A percentile compares a stretch with the other conserved stretches of the same genome.
These are phyloP conservation scores for Chiua virens DNA, from an alignment of 768 basidiomycete genomes.

Conservation along the genomic window DNA sequence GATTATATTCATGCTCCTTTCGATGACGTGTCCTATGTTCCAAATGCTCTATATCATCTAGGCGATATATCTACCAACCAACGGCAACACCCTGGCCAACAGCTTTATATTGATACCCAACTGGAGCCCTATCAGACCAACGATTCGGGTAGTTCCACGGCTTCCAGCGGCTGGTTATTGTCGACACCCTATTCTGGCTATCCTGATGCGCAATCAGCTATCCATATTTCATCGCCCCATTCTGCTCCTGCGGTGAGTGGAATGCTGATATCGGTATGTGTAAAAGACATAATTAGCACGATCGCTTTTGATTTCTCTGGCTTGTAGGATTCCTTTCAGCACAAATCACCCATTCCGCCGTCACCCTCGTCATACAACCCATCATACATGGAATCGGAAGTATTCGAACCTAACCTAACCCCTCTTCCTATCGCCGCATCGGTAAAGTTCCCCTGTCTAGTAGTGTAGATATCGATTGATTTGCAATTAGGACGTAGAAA, in stretches of 20 bases:
- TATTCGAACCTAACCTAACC: not conserved
- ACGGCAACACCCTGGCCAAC: slow-evolving; percentile 6
- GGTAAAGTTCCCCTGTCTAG: slow-evolving; percentile 9
- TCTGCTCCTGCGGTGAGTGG: slow-evolving; percentile 6
- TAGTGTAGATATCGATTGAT: not conserved
- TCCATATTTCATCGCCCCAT: slow-evolving; percentile 8
- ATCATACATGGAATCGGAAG: not conserved
- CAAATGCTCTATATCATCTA: not conserved
- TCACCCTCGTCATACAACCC: slow-evolving; percentile 14
- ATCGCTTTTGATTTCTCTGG: not conserved
- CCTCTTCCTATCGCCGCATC: not conserved
- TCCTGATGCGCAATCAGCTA: not conserved
- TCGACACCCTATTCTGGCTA: slow-evolving; percentile 3
- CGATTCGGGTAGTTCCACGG: slow-evolving; percentile 18
- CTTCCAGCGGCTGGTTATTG: slow-evolving; percentile 12
- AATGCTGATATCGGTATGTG: slow-evolving; percentile 11
- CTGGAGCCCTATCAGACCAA: slow-evolving; percentile 1
- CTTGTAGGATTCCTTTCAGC: slow-evolving; percentile 10
- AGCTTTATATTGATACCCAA: slow-evolving; percentile 23
- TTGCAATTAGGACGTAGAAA: slow-evolving; percentile 20
- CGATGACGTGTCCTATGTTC: not conserved
- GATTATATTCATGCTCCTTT: not conserved
- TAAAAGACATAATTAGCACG: not conserved
- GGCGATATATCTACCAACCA: not conserved
- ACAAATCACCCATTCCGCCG: slow-evolving; percentile 3